These are phyloP conservation scores for Nicotiana benthamiana DNA, from an alignment of 257 asterid genomes.

Conservation along the genomic window DNA sequence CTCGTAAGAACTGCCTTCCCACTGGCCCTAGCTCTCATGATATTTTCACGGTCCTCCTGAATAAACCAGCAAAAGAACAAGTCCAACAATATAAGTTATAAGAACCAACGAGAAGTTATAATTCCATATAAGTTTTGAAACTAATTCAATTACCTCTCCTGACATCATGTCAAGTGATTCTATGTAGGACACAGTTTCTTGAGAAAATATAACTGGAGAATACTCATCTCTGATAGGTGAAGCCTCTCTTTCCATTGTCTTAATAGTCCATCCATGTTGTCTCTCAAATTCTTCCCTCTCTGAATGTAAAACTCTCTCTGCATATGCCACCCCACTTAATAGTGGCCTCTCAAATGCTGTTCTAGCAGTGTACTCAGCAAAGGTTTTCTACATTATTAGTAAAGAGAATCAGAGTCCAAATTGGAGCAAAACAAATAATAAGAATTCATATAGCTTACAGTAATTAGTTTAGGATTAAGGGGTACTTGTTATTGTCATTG, in stretches of 20 bases:
- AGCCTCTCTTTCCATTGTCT: slow-evolving; percentile 77
- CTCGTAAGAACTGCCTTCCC: slow-evolving; percentile 95
- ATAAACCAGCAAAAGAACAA: slow-evolving; percentile 7
- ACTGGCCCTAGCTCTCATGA: slow-evolving; percentile 76
- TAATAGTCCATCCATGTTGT: slow-evolving; percentile 75
- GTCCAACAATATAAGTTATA: background rate
- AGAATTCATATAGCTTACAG: background rate
- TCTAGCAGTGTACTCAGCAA: slow-evolving; percentile 84
- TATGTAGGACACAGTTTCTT: slow-evolving; percentile 84
- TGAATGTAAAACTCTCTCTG: slow-evolving; percentile 61
- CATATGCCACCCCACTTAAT: slow-evolving; percentile 89
- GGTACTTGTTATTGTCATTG: background rate
- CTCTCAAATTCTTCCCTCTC: slow-evolving; percentile 77
- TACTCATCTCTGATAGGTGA: slow-evolving; percentile 82
- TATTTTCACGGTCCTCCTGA: slow-evolving; percentile 95
- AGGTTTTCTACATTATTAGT: slow-evolving; percentile 54
- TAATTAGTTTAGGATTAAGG: background rate
- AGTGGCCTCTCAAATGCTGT: slow-evolving; percentile 95
- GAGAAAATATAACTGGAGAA: slow-evolving; percentile 84
- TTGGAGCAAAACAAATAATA: background rate
- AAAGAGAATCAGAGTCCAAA: background rate
- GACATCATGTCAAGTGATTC: slow-evolving; percentile 96
- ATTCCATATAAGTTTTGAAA: background rate
- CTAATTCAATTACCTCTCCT: slow-evolving; percentile 57
- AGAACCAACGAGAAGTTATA: background rate